Evolutionary conservation across 192 early-diverging fungal genomes (phyloP), one percentile per base, ranked within the genome.

Genomic region (Dispira simplex): DNA sequence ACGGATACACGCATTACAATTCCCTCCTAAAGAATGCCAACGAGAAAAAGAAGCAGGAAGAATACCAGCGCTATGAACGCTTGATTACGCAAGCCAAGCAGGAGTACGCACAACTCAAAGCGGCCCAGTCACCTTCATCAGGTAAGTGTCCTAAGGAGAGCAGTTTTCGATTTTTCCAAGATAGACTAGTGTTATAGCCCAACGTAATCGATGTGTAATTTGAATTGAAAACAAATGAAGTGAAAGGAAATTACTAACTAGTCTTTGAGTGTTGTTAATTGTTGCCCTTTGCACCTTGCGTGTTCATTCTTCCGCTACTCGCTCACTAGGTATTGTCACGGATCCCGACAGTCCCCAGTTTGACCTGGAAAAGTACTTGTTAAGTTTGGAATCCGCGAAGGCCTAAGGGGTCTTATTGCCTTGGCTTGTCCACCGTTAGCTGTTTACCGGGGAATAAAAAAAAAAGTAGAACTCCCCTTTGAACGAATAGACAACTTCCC

Each of bases 81-180:
- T 69, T 93, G 55, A 81, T 90, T 67, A 82, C 85, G 23, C 79
- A 88, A 72, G 90, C 83, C 46, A 84, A 85, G 63, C 68, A 73
- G 26, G 89, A 89, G 66, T 93, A 89, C 65, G 85, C 83, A 26
- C 83, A 81, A 66, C 85, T 89, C 77, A 74, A 88, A 64, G 46
- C 55, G 44, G 66, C 65, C n/a, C 54, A 64, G 32, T 64, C 54
- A n/a, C 32, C 9, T 23, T 48, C 54, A 20, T 48, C 46, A 64
- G 51, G 63, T 64, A 55, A 23, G 39, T 44, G 20, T 52, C 48
- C 48, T 16, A 16, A 4, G 16, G 16, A 20, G 9, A 4, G 4
- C 9, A 23, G 1, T 20, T 16, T 51, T 1, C 1, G 9, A 23
- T 51, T 16, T 51, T 8, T 56, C 54, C 64, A 8, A 13, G 11